Conservation (phyloP, 129 eudicot genomes). For the Cynara cardunculus region DNA sequence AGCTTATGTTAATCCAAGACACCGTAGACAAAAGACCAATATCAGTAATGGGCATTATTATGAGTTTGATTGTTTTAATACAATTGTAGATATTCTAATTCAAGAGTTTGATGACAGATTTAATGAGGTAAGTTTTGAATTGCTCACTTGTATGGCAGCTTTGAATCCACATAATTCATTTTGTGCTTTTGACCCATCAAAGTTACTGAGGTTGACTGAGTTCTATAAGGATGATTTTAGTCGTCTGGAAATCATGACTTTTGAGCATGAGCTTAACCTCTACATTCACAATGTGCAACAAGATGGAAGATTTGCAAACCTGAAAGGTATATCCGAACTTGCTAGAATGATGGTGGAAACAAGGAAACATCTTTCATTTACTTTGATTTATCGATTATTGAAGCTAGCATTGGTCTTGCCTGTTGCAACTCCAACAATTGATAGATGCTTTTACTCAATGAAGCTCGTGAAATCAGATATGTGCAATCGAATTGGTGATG, state of each 20-base stretch:
- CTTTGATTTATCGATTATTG: not conserved
- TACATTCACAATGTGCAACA: not conserved
- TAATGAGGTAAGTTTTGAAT: not conserved
- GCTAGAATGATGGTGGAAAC: not conserved
- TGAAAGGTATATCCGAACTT: not conserved
- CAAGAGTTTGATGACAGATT: not conserved
- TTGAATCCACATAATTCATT: slow-evolving; percentile 1
- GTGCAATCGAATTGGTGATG: not conserved
- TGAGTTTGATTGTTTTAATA: not conserved
- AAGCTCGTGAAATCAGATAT: not conserved
- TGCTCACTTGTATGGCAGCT: not conserved
- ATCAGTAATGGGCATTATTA: not conserved
- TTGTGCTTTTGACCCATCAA: not conserved
- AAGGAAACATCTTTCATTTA: not conserved
- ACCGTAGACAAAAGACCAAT: not conserved
- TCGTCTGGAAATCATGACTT: not conserved
- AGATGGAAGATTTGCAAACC: not conserved
- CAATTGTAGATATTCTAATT: not conserved
- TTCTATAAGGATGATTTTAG: not conserved
- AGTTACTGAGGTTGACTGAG: not conserved
- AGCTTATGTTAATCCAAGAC: not conserved
- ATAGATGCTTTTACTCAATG: not conserved
- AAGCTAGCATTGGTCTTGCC: not conserved
- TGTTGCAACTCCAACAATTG: not conserved
- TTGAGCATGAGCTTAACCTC: not conserved